Conservation (phyloP, 2,329 filamentous ascomycete species). For the Endoconidiophora laricicola region DNA sequence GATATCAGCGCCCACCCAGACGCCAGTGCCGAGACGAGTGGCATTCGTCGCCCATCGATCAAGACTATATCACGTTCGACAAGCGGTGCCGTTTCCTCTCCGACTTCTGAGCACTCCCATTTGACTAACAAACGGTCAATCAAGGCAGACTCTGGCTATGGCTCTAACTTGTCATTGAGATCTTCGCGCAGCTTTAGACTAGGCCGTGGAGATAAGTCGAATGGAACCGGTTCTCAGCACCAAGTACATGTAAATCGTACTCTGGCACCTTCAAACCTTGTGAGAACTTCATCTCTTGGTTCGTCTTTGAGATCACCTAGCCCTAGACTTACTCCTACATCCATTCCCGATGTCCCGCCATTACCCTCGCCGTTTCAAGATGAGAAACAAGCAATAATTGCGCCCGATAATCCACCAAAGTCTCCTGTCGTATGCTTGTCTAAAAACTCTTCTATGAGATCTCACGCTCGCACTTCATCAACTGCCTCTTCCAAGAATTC, state of each 20-base stretch:
- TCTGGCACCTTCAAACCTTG: constrained; percentile 7
- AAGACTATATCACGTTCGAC: constrained; percentile 21
- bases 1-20: constrained; percentile 28
- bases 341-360: constrained; percentile 6
- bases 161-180: constrained; percentile 40
- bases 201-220: constrained; percentile 17
- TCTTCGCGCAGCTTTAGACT: constrained; percentile 28
- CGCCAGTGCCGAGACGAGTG: neutral
- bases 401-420: neutral
- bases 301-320: neutral
- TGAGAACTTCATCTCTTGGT: constrained; percentile 3
- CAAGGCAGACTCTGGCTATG: constrained; percentile 45
- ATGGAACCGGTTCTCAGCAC: neutral
- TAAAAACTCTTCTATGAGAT: constrained; percentile 4
- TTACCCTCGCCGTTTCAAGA: constrained; percentile 1
- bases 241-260: neutral
- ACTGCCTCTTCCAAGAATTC: neutral
- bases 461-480: constrained; percentile 6
- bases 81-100: constrained; percentile 33
- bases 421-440: neutral
- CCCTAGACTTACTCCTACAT: constrained; percentile 3
- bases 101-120: constrained; percentile 25
- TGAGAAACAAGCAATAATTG: neutral
- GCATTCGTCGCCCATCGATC: neutral
- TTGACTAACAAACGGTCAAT: constrained; percentile 25